These are phyloP conservation scores for Polysphondylium violaceum DNA, from an alignment of 78 protist species.

Conservation along the genomic window DNA sequence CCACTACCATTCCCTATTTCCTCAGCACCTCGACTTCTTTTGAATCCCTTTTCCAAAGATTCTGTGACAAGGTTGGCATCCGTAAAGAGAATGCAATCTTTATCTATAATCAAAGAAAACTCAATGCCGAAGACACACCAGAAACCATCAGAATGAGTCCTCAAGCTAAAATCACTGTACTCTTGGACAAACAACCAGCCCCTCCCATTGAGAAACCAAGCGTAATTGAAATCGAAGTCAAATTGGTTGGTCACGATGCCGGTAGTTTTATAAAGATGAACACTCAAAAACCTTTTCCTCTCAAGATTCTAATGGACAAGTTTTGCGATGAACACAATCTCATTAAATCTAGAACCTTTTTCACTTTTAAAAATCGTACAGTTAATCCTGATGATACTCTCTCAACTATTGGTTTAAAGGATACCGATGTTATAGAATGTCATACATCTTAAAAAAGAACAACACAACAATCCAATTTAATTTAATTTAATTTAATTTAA, in stretches of 20 bases:
- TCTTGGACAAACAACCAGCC: not conserved
- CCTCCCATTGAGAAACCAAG: not conserved
- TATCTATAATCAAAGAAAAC: constrained; percentile 2
- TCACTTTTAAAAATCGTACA: constrained; percentile 15
- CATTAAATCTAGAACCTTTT: not conserved
- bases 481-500: no score
- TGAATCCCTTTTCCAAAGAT: constrained; percentile 54
- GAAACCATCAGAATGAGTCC: constrained; percentile 54
- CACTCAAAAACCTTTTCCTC: constrained; percentile 68
- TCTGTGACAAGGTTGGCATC: constrained; percentile 44
- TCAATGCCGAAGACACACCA: constrained; percentile 52
- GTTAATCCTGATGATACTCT: constrained; percentile 35
- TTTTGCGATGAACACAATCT: constrained; percentile 65
- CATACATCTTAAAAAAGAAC: no score
- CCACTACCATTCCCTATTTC: constrained; percentile 39
- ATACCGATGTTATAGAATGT: constrained; percentile 61
- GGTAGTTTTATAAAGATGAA: constrained; percentile 65
- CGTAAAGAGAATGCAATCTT: constrained; percentile 1
- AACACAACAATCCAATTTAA: no score
- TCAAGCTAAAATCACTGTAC: constrained; percentile 14
- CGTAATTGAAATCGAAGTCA: constrained; percentile 59
- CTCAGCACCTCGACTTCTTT: constrained; percentile 44
- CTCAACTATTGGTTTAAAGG: constrained; percentile 29
- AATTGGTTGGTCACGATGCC: constrained; percentile 57
- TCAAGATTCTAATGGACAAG: constrained; percentile 65